A percentile compares a stretch with the other conserved stretches of the same genome.
phyloP scores from a whole-genome alignment of 345 rosid genomes.

The Limnanthes douglasii region DNA sequence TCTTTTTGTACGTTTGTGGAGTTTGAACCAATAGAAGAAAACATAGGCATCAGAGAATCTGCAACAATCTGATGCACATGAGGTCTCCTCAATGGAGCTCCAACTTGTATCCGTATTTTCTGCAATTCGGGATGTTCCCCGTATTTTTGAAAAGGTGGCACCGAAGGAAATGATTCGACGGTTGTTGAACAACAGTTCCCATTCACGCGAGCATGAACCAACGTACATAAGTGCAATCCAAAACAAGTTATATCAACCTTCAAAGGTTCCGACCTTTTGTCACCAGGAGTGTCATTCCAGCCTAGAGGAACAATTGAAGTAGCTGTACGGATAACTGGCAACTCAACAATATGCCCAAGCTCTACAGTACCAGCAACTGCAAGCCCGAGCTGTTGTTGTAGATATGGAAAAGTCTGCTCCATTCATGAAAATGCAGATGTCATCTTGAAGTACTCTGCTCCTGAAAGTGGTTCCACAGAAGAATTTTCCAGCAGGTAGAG shows the following conservation, averaged over 20 bases:
- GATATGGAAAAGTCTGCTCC: constrained; percentile 72
- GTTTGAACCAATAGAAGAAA: constrained; percentile 44
- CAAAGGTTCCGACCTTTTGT: constrained; percentile 61
- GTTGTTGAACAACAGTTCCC: constrained; percentile 92
- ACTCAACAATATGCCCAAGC: constrained; percentile 85
- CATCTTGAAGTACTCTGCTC: no score
- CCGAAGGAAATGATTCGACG: constrained; percentile 76
- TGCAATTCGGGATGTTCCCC: constrained; percentile 57
- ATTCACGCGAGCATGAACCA: constrained; percentile 89
- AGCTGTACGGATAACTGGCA: constrained; percentile 66
- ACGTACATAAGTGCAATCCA: constrained; percentile 77
- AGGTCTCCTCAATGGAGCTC: constrained; percentile 60
- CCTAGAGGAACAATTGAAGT: constrained; percentile 91
- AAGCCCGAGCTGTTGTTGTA: constrained; percentile 92
- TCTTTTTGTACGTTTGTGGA: constrained; percentile 18
- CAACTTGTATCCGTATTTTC: constrained; percentile 58
- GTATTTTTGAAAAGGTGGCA: constrained; percentile 35
- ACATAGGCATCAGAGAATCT: constrained; percentile 43
- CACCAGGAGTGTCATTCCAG: constrained; percentile 67
- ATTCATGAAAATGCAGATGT: constrained; percentile 57
- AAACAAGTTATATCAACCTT: constrained; percentile 86
- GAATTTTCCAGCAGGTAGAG: no score
- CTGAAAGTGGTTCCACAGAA: no score
- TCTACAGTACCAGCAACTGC: constrained; percentile 68
- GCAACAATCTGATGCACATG: constrained; percentile 59